Base-by-base conservation (phyloP, 768 basidiomycete species). In the Omphalotus guepiniiformis region DNA sequence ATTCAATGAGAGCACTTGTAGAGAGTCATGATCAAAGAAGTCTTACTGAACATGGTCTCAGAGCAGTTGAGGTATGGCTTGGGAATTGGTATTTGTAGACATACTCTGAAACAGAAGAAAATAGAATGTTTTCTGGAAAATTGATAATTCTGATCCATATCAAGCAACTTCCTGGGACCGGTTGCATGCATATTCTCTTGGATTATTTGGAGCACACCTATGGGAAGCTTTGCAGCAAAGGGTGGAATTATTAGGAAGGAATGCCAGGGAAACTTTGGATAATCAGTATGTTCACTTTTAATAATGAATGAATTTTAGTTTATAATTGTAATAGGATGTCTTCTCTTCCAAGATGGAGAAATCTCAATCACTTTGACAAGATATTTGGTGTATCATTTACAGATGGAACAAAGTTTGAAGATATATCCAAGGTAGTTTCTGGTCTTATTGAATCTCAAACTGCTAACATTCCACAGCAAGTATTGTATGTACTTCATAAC, bases 361-460 rank as follows among this genome's bases (percentile, higher is more conserved):
- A 49, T 2, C 41, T 70, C 3, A 55, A 59, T 25, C 63, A 63
- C 23, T 68, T 70, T 41, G 19, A 53, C 3, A 27, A 39, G 2
- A 32, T 57, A 0, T 48, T 58, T 3, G 40, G 51, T n/a, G 36
- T 61, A 2, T 25, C 53, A 1, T 70, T 66, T 47, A 52, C 46
- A 2, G 59, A 70, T 52, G 63, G 61, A 2, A 56, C 47, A n/a
- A 67, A 66, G 37, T 49, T 55, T 39, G 39, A 52, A 21, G 63
- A 67, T 48, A 55, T 69, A 4, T 42, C 58, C 6, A 67, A 62
- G 47, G 64, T 69, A 47, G 38, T 40, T 47, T n/a, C 5, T 30
- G 28, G 19, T 41, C 19, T 44, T 12, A 13, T 6, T 37, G 19
- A 42, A 18, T 13, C 34, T 25, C 25, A 26, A 47, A 32, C 11